Evolutionary conservation across 1,284 basidiomycete genomes (phyloP), one percentile per base, ranked within the genome.

Genomic region (Cutaneotrichosporon spelunceum): DNA sequence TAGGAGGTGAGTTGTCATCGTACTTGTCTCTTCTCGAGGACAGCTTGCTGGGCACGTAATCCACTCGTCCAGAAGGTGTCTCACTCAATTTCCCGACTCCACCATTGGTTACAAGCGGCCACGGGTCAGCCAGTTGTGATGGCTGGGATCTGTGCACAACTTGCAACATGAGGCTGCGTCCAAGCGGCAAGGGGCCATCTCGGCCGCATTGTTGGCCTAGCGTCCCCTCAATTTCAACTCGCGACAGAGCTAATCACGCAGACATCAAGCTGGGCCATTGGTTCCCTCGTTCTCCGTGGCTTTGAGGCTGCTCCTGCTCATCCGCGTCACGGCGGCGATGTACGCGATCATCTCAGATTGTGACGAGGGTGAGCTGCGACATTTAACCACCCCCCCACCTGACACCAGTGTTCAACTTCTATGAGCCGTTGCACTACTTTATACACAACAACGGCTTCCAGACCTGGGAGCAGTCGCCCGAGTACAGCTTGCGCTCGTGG

Each of bases 331-430:
- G n/a, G 88, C 86, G 3, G 95, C 93, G 4, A 95, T 97, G 91
- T 98, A 94, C 74, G 86, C 88, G n/a, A 90, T 93, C 69, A 91
- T 97, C 64, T 85, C 88, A 67, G 96, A 99, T 76, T 99, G 96
- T 70, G 96, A 99, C 73, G 96, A 99, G 85, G 91, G 93, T 93
- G 63, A 63, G 82, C 66, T 8, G 19, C 39, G 19, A 2, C 39
- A n/a, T 19, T n/a, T 42, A 19, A 2, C 14, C n/a, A 7, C 39
- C 39, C 13, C n/a, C n/a, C n/a, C n/a, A n/a, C n/a, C 33, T 42
- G 26, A 45, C n/a, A n/a, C n/a, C 67, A 96, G 93, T 95, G 13
- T 99, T 88, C 84, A 99, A 99, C 79, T 99, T 97, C 79, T 99
- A 91, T 91, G 96, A 99, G 74, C 95, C 96, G 24, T 81, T 99